Evolutionary conservation across 192 early-diverging fungal species (phyloP).

Genomic region (Coemansia sp.): DNA sequence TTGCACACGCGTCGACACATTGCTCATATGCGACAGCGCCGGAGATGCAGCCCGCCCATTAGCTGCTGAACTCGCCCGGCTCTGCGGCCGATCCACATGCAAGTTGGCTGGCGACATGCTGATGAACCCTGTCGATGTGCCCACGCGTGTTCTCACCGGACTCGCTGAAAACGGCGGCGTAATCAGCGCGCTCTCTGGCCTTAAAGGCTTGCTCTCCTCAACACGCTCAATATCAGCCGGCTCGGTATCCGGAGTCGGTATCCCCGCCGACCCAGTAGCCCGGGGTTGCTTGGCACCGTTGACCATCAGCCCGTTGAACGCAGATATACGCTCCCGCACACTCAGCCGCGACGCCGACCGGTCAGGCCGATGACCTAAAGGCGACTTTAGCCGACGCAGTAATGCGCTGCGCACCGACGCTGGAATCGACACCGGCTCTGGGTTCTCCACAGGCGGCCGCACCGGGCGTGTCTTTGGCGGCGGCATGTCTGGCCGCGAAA

Average conservation of each 20-base stretch:
- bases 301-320: conserved; percentile 34
- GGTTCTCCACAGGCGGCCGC: conserved; percentile 2
- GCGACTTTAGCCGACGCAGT: conserved; percentile 34
- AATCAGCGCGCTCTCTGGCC: no score
- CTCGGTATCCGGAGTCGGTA: conserved; percentile 2
- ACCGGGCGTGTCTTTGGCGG: conserved; percentile 30
- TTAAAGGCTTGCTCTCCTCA: no score
- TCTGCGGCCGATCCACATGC: conserved; percentile 9
- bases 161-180: neutral
- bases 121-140: conserved; percentile 41
- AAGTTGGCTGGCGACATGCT: conserved; percentile 21
- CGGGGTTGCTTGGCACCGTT: neutral
- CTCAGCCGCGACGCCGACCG: conserved; percentile 18
- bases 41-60: conserved; percentile 33
- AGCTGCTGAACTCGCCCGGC: conserved; percentile 8
- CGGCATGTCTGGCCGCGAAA: conserved; percentile 35
- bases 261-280: neutral
- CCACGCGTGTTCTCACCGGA: conserved; percentile 14
- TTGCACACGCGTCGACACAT: conserved; percentile 32
- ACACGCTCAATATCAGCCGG: no score
- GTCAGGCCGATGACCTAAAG: conserved; percentile 27
- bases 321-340: conserved; percentile 42
- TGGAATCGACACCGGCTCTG: conserved; percentile 18
- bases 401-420: conserved; percentile 34
- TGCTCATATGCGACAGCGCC: conserved; percentile 37